Conservation (phyloP, 768 basidiomycete species). For the Suillus weaverae region DNA sequence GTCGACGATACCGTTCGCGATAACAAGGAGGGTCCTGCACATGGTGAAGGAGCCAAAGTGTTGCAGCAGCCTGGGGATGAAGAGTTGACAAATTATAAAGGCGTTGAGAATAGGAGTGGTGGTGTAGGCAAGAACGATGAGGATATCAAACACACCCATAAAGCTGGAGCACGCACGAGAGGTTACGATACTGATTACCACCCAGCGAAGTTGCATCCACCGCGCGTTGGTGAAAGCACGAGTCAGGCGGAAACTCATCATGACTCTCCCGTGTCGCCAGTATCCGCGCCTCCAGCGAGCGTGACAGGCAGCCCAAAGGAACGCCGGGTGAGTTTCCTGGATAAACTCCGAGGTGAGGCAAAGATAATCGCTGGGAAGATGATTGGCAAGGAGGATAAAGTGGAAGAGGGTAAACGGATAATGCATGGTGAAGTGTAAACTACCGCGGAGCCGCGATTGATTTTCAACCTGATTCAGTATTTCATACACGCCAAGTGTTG, state of each 20-base stretch:
- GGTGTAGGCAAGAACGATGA: conserved; percentile 1
- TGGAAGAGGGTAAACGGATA: conserved; percentile 29
- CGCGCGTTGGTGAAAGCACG: conserved; percentile 19
- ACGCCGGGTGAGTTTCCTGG: conserved; percentile 24
- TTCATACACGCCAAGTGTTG: neutral
- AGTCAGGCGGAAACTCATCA: conserved; percentile 12
- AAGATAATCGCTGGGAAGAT: conserved; percentile 33
- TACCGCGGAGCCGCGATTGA: neutral
- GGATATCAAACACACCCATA: conserved; percentile 2
- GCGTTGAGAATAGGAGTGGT: neutral
- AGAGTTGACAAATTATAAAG: neutral
- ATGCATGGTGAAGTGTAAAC: conserved; percentile 26
- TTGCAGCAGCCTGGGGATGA: neutral
- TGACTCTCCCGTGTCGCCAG: neutral
- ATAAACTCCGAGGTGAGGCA: conserved; percentile 35
- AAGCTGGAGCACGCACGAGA: neutral
- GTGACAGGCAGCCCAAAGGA: conserved; percentile 11
- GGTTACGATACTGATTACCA: conserved; percentile 26
- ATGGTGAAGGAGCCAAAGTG: neutral
- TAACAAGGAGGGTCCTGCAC: neutral
- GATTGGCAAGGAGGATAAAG: conserved; percentile 27
- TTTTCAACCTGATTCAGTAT: too few species aligned
- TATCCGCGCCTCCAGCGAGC: neutral
- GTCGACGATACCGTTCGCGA: neutral
- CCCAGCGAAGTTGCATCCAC: conserved; percentile 30